phyloP scores from a whole-genome alignment of 768 basidiomycete genomes.

The Xerocomellus amylosporus region DNA sequence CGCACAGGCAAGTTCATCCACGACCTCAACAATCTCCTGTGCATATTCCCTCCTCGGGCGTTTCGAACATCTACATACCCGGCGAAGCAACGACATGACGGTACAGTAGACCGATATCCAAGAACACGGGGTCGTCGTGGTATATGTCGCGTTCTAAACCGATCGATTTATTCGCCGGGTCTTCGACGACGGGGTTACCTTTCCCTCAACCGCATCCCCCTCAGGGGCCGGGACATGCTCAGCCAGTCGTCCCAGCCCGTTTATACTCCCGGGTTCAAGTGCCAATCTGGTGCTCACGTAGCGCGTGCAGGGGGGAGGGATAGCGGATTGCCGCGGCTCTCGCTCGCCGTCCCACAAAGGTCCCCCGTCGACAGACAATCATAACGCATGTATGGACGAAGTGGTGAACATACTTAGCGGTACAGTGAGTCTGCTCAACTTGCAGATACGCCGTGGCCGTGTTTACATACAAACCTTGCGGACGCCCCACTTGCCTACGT shows the following conservation, averaged over 20 bases:
- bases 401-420: slow-evolving; percentile 82
- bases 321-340: slow-evolving; percentile 17
- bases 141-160: slow-evolving; percentile 26
- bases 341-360: slow-evolving; percentile 32
- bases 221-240: slow-evolving; percentile 3
- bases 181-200: slow-evolving; percentile 29
- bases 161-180: slow-evolving; percentile 30
- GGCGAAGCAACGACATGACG: slow-evolving; percentile 31
- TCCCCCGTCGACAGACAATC: slow-evolving; percentile 31
- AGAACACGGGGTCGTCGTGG: slow-evolving; percentile 21
- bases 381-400: slow-evolving; percentile 86
- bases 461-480: slow-evolving; percentile 30
- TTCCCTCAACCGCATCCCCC: slow-evolving; percentile 15
- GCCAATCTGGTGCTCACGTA: slow-evolving; percentile 30
- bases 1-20: slow-evolving; percentile 37
- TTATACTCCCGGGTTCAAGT: slow-evolving; percentile 32
- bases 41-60: slow-evolving; percentile 45
- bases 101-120: slow-evolving; percentile 28
- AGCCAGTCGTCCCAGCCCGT: slow-evolving; percentile 22
- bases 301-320: slow-evolving; percentile 2
- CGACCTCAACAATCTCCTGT: slow-evolving; percentile 43
- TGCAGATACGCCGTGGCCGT: not conserved
- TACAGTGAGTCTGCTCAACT: slow-evolving; percentile 54
- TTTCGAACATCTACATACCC: slow-evolving; percentile 48
- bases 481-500: slow-evolving; percentile 88